Evolutionary conservation across 805 yeast species (phyloP), one percentile per base, ranked within the genome.

Genomic region (Tetrapisispora taiwanensis): DNA sequence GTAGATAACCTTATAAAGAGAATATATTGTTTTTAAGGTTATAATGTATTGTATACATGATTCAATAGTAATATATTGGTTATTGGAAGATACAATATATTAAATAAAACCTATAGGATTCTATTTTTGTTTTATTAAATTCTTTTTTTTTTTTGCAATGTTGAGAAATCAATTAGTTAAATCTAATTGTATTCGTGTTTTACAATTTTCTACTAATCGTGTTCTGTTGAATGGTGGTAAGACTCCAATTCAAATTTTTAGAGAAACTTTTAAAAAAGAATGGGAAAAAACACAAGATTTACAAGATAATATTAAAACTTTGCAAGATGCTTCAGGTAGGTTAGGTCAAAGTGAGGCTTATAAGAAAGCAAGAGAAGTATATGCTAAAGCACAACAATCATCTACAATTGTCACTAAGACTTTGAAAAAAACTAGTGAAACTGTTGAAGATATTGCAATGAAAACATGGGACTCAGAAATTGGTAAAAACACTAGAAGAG

Each of bases 391-490:
- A 3, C 92, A 84, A 56, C 79, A 77, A 59, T 78, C 79, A 8
- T 67, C 76, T 2, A 73, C 85, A 17, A 84, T 84, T 32, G 75
- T 81, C 7, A 80, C 84, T 13, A 77, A 84, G 60, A 82, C 87
- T 36, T 76, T 86, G 44, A 76, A 78, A 56, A 84, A 84, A 66
- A 92, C 97, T 5, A 97, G 97, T n/a, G 86, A 84, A 55, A 90
- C 80, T 33, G 87, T 92, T 30, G 97, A 96, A 44, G 81, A 75
- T 46, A 95, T 80, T 37, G 97, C 96, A 4, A 71, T 75, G 33
- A 82, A 81, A 47, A 96, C 97, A 1, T 92, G 98, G 98, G 96
- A 92, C 48, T 87, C 96, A 1, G 85, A 92, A 20, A 84, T 90
- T 36, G 92, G 95, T 48, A 79, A 81, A 62, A 83, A 81, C 40